These are phyloP conservation scores for Medicago truncatula DNA, from an alignment of 306 rosid genomes.

Conservation along the genomic window DNA sequence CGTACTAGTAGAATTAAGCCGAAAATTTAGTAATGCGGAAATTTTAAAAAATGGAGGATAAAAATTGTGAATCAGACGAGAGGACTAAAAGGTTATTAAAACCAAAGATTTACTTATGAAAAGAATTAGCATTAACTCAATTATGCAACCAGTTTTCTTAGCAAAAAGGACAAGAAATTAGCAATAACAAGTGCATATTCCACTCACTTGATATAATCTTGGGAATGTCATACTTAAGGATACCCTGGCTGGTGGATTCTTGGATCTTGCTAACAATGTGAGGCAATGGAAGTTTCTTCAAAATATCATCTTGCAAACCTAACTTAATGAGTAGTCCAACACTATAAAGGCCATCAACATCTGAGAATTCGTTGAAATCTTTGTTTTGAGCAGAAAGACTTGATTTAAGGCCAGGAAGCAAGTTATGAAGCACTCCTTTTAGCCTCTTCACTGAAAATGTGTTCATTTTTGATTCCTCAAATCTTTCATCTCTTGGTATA, in stretches of 20 bases:
- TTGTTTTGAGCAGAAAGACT: conserved; percentile 63
- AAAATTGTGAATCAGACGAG: no score
- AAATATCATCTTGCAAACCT: conserved; percentile 71
- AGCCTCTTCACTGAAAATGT: conserved; percentile 78
- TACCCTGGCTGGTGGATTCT: conserved; percentile 61
- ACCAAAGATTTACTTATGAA: no score
- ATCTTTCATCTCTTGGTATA: conserved; percentile 94
- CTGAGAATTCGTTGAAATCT: conserved; percentile 76
- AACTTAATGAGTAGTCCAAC: conserved; percentile 68
- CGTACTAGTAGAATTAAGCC: no score
- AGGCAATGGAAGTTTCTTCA: conserved; percentile 71
- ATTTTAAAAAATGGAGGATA: no score
- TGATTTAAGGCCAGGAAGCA: conserved; percentile 77
- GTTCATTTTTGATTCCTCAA: conserved; percentile 80
- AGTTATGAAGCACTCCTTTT: conserved; percentile 76
- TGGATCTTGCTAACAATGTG: conserved; percentile 61
- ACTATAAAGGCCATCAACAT: conserved; percentile 89
- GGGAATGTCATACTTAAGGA: conserved; percentile 83
- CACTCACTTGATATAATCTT: conserved; percentile 81
- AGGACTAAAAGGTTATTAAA: no score
- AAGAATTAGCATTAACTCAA: no score
- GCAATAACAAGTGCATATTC: conserved; percentile 40
- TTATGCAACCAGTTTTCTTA: no score
- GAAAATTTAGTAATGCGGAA: no score
- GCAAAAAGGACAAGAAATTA: background rate